phyloP scores from a whole-genome alignment of 169 alveolate species.

The Fabrea salina region DNA sequence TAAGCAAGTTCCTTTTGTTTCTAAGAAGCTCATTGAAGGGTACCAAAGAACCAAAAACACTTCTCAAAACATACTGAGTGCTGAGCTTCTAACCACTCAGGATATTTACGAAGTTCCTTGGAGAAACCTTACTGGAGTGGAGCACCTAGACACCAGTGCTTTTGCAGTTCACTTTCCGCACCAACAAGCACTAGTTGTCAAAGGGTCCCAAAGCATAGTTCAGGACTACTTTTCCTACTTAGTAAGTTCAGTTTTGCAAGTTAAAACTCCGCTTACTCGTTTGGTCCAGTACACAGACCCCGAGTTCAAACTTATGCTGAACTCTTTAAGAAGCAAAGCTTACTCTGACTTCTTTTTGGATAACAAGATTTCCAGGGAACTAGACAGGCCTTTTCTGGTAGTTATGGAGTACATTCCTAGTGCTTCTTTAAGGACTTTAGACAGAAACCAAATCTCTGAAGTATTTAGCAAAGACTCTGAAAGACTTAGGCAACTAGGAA shows the following conservation, averaged over 20 bases:
- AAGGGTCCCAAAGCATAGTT: neutral
- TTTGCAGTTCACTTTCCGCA: neutral
- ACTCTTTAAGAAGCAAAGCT: neutral
- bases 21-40: too few species aligned
- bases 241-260: neutral
- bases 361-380: neutral
- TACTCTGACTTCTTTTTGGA: neutral
- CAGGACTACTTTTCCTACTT: neutral
- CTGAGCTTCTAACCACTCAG: too few species aligned
- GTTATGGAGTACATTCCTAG: slow-evolving; percentile 1
- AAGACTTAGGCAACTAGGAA: neutral
- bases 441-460: neutral
- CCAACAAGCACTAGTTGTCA: neutral
- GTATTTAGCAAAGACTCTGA: neutral
- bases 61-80: too few species aligned
- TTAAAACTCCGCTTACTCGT: neutral
- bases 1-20: too few species aligned
- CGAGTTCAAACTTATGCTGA: slow-evolving; percentile 8
- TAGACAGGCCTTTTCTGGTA: slow-evolving; percentile 25
- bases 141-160: neutral
- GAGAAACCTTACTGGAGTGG: slow-evolving; percentile 23
- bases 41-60: too few species aligned
- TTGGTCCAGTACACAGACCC: neutral
- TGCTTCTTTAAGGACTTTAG: neutral
- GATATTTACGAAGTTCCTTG: slow-evolving; percentile 6